phyloP scores from a whole-genome alignment of 2,329 filamentous ascomycete genomes.

The Westerdykella aurantiaca region DNA sequence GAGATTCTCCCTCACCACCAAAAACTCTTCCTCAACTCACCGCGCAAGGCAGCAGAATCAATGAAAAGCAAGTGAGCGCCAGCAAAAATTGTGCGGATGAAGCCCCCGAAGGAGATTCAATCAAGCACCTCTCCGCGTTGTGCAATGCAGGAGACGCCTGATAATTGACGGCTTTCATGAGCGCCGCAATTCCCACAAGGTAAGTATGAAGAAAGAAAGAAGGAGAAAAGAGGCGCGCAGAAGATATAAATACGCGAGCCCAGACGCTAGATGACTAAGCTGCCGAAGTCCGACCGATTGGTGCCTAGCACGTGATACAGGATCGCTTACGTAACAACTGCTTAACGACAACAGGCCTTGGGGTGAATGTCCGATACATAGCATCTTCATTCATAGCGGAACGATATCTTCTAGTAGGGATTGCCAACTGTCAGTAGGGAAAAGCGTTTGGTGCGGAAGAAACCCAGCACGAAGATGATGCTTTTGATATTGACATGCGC shows the following conservation, averaged over 20 bases:
- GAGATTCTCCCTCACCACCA: background rate
- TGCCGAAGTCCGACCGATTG: no score
- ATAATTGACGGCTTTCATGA: constrained; percentile 5
- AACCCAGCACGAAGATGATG: constrained; percentile 35
- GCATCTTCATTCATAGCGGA: no score
- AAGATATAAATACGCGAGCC: background rate
- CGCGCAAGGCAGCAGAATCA: constrained; percentile 3
- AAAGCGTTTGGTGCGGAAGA: constrained; percentile 32
- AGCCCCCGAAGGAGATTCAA: constrained; percentile 1
- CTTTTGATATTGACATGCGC: constrained; percentile 29
- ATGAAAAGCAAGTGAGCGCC: constrained; percentile 6
- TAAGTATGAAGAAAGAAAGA: constrained; percentile 11
- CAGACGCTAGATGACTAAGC: background rate
- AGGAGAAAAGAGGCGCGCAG: background rate
- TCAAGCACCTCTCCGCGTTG: constrained; percentile 16
- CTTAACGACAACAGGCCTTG: no score
- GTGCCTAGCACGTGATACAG: no score
- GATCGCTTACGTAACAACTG: no score
- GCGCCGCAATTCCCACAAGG: constrained; percentile 5
- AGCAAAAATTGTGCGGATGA: constrained; percentile 9
- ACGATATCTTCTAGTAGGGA: no score
- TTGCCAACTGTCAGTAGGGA: background rate
- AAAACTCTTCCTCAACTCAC: constrained; percentile 8
- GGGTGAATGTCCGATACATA: no score
- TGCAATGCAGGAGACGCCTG: constrained; percentile 22